Evolutionary conservation across 192 early-diverging fungal species (phyloP).

Genomic region (Ramicandelaber brevisporus): DNA sequence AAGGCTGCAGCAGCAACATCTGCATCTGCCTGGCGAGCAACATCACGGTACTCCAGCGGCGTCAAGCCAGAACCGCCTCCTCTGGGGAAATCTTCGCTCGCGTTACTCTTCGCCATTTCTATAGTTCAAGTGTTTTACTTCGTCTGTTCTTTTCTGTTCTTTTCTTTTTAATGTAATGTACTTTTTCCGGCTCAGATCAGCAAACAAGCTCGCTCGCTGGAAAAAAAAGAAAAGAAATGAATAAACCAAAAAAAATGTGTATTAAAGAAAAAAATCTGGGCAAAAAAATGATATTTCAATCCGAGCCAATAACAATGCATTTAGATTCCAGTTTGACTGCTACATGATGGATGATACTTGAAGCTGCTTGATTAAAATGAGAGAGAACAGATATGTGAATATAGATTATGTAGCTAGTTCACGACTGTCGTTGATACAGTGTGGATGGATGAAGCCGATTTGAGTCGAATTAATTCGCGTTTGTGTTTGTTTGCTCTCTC

Average conservation of each 20-base stretch:
- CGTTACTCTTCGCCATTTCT: conserved; percentile 16
- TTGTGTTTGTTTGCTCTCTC: too few relatives aligned
- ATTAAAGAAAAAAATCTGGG: too few relatives aligned
- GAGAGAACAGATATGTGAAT: too few relatives aligned
- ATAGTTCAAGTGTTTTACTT: conserved; percentile 2
- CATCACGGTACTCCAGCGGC: conserved; percentile 58
- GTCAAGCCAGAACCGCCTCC: conserved; percentile 58
- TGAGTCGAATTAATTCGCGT: too few relatives aligned
- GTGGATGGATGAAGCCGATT: too few relatives aligned
- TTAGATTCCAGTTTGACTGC: too few relatives aligned
- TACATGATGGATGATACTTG: too few relatives aligned
- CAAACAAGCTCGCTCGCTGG: conserved; percentile 1
- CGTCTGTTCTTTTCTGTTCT: conserved; percentile 2
- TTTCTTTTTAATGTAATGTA: conserved; percentile 1
- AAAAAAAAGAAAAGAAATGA: conserved; percentile 9
- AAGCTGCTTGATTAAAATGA: too few relatives aligned
- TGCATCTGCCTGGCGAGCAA: conserved; percentile 41
- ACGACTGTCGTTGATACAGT: too few relatives aligned
- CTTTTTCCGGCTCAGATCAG: conserved; percentile 3
- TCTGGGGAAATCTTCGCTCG: conserved; percentile 42
- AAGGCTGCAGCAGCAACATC: conserved; percentile 32
- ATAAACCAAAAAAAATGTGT: conserved; percentile 4
- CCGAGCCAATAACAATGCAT: too few relatives aligned
- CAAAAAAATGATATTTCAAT: too few relatives aligned
- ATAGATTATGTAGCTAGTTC: too few relatives aligned